Conservation (phyloP, 768 basidiomycete genomes). For the Termitomyces sp. region DNA sequence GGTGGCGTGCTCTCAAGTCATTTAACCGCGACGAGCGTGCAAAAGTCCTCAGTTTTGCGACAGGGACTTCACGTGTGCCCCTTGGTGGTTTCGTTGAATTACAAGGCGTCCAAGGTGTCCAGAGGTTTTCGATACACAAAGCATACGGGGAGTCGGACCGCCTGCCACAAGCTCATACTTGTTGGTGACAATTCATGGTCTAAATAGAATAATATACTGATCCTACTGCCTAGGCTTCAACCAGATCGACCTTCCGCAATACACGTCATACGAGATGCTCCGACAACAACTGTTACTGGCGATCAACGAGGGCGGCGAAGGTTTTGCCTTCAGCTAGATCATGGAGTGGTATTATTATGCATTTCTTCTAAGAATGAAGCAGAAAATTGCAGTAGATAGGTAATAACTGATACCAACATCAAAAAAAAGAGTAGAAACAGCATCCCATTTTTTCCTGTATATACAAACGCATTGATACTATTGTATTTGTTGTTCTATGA, state of each 20-base stretch:
- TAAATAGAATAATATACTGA: slow-evolving; percentile 12
- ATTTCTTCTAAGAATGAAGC: not conserved
- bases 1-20: slow-evolving; percentile 97
- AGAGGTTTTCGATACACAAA: slow-evolving; percentile 93
- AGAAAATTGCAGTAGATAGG: slow-evolving; percentile 5
- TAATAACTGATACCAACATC: slow-evolving; percentile 8
- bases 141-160: slow-evolving; percentile 85
- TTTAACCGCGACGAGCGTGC: slow-evolving; percentile 96
- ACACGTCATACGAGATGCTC: slow-evolving; percentile 94
- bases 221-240: slow-evolving; percentile 63
- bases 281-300: slow-evolving; percentile 86
- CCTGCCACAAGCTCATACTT: slow-evolving; percentile 87
- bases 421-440: slow-evolving; percentile 12
- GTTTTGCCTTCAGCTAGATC: slow-evolving; percentile 74
- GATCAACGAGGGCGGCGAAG: slow-evolving; percentile 94
- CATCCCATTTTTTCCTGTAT: slow-evolving; percentile 15
- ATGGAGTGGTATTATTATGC: slow-evolving; percentile 26
- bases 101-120: slow-evolving; percentile 92
- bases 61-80: slow-evolving; percentile 88
- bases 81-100: slow-evolving; percentile 91
- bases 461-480: slow-evolving; percentile 12
- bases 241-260: slow-evolving; percentile 91
- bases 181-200: slow-evolving; percentile 36
- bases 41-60: slow-evolving; percentile 96
- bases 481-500: not conserved